These are phyloP conservation scores for Microcos paniculata DNA, from an alignment of 345 rosid genomes.

Conservation along the genomic window DNA sequence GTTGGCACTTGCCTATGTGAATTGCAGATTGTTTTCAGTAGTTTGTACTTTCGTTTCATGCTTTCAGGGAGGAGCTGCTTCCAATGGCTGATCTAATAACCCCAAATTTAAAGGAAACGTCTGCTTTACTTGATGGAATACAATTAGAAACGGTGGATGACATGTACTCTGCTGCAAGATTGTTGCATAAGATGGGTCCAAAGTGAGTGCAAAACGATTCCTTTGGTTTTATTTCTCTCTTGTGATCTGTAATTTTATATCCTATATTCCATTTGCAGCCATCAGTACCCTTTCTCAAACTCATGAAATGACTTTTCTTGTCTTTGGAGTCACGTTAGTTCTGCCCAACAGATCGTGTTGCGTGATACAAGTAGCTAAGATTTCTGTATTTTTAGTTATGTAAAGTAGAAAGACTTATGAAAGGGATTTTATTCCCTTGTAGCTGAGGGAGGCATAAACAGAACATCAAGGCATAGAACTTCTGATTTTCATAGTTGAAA, in stretches of 20 bases:
- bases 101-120: slow-evolving; percentile 90
- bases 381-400: not conserved
- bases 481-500: not conserved
- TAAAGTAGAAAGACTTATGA: not conserved
- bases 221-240: not conserved
- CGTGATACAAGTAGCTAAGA: not conserved
- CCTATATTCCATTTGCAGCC: not conserved
- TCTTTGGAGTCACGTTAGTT: not conserved
- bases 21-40: not conserved
- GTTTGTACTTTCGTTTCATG: slow-evolving; percentile 16
- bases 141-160: slow-evolving; percentile 61
- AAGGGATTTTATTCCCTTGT: not conserved
- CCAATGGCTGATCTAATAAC: slow-evolving; percentile 85
- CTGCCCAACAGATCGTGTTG: not conserved
- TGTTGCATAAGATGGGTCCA: slow-evolving; percentile 76
- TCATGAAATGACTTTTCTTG: not conserved
- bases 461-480: not conserved
- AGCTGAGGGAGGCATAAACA: not conserved
- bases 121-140: slow-evolving; percentile 74
- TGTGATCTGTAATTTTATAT: slow-evolving; percentile 2
- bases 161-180: slow-evolving; percentile 74
- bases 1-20: not conserved
- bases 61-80: slow-evolving; percentile 73
- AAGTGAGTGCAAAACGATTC: slow-evolving; percentile 46
- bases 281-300: not conserved